Evolutionary conservation across 306 rosid genomes (phyloP), one percentile per base, ranked within the genome.

Genomic region (Mimosa pudica): DNA sequence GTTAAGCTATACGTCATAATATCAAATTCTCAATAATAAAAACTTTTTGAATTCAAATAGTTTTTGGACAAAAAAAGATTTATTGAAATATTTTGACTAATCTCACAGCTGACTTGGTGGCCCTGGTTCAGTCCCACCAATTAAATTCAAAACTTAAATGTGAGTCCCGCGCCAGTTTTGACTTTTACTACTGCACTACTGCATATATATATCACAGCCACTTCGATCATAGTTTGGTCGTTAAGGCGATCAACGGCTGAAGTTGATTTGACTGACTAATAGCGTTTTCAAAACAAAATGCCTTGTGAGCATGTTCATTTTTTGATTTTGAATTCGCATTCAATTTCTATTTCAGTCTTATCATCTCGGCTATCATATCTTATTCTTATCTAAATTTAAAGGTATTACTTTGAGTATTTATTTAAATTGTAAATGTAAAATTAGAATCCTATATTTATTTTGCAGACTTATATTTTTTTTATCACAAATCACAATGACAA

Each of bases 131-230:
- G 38, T 12, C n/a, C n/a, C 4, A 13, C 68, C 68, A 32, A 5
- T 6, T 32, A 30, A 74, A 66, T 33, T 61, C 80, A 65, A 76
- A 11, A 79, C 64, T 71, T 71, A 42, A 71, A 74, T 64, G 65
- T 55, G 30, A 55, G 61, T 71, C 74, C 73, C 8, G 54, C 60
- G 77, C 84, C 80, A 66, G 82, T 65, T 82, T 82, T 79, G 80
- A 79, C 84, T 82, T 51, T 79, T 66, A 36, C 61, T 0, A 38
- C 42, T 38, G 42, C 42, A 38, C 42, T 24, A 24, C 30, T 24
- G 30, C 30, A 24, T 24, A 24, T 24, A 24, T 24, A 38, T 38
- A 38, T 13, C 47, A 30, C 68, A 6, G 63, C 41, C 14, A 8
- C 63, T 8, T 7, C 8, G 63, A 76, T 12, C 48, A 32, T 5